Percentiles rank a stretch among this genome's conserved stretches.
Conservation (phyloP, 2,329 filamentous ascomycete genomes). For the Colletotrichum sp. region DNA sequence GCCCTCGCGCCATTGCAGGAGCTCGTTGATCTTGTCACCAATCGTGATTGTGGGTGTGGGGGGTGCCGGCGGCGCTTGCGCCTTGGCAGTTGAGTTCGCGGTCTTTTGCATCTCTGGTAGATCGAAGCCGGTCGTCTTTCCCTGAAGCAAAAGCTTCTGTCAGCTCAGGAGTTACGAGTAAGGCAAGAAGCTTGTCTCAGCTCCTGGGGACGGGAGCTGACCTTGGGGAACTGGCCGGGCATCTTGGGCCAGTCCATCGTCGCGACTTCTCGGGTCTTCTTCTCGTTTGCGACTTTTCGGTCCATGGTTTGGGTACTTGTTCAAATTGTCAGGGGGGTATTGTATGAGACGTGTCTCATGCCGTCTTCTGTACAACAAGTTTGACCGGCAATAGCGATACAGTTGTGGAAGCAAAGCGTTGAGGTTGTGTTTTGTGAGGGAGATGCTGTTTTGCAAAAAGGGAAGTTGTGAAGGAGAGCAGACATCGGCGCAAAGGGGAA, state of each 20-base stretch:
- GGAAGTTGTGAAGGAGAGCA: background rate
- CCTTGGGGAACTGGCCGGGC: background rate
- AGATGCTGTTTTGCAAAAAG: background rate
- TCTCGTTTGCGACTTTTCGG: background rate
- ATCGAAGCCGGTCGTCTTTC: background rate
- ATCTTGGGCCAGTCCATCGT: background rate
- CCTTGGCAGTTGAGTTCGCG: background rate
- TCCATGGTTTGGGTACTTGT: background rate
- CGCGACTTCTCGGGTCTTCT: background rate
- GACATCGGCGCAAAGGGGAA: rapidly evolving
- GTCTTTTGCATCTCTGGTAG: background rate
- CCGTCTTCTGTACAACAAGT: background rate
- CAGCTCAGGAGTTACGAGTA: background rate
- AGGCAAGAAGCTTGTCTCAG: background rate
- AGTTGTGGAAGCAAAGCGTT: background rate
- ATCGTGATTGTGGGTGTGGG: background rate
- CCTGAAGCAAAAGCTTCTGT: background rate
- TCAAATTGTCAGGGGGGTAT: background rate
- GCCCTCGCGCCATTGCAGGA: background rate
- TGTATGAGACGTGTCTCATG: background rate
- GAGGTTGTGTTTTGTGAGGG: background rate
- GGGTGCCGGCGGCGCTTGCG: background rate
- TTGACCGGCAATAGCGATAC: background rate
- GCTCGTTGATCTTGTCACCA: background rate
- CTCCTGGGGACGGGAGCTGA: background rate